Evolutionary conservation across 805 yeast genomes (phyloP).

Genomic region (Barnettozyma populi): DNA sequence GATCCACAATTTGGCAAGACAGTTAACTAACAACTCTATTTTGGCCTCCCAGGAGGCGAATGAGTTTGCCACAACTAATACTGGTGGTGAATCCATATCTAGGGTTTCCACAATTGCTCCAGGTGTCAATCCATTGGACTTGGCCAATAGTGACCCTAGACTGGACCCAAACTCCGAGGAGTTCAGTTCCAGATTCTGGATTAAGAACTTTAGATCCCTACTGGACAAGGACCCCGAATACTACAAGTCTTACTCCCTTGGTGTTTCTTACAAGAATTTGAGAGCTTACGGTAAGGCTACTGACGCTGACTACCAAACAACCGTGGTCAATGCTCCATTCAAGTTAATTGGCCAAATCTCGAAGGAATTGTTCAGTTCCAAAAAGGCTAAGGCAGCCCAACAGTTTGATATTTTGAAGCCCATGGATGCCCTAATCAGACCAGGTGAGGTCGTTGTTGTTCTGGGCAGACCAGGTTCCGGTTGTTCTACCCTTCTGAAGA

Average conservation of each 20-base stretch:
- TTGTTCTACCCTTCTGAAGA: slow-evolving; percentile 55
- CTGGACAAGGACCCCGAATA: slow-evolving; percentile 52
- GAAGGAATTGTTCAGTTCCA: slow-evolving; percentile 16
- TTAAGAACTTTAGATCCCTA: slow-evolving; percentile 49
- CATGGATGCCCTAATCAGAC: slow-evolving; percentile 50
- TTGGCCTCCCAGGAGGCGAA: slow-evolving; percentile 1
- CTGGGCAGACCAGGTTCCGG: slow-evolving; percentile 79
- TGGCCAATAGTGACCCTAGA: slow-evolving; percentile 32
- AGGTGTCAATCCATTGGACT: slow-evolving; percentile 33
- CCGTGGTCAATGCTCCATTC: slow-evolving; percentile 40
- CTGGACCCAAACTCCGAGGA: slow-evolving; percentile 55
- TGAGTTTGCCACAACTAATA: slow-evolving; percentile 2
- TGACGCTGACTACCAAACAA: slow-evolving; percentile 62
- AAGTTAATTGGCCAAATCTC: slow-evolving; percentile 19
- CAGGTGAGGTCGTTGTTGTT: slow-evolving; percentile 69
- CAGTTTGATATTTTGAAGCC: slow-evolving; percentile 43
- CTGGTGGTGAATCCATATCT: slow-evolving; percentile 9
- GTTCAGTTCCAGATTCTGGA: slow-evolving; percentile 59
- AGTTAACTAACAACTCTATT: slow-evolving; percentile 26
- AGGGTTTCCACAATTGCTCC: slow-evolving; percentile 28
- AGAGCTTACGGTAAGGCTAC: slow-evolving; percentile 56
- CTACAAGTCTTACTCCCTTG: slow-evolving; percentile 50
- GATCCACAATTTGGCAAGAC: slow-evolving; percentile 34
- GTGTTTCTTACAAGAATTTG: slow-evolving; percentile 53
- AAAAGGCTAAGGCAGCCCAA: slow-evolving; percentile 21